Conservation (phyloP, 1,139 yeast species). For the Candida tropicalis region DNA sequence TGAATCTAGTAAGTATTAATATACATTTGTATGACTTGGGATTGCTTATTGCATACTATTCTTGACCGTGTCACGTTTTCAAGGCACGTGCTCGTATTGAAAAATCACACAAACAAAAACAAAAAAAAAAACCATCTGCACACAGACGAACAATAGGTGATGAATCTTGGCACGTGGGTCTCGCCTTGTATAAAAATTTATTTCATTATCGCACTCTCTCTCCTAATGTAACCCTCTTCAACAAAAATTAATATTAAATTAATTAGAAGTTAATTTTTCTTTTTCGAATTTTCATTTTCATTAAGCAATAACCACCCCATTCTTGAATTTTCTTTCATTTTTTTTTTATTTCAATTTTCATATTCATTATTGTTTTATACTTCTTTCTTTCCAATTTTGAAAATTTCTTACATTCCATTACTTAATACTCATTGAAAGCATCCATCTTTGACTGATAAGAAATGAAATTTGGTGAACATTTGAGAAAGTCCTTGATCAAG, state of each 20-base stretch:
- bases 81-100: neutral
- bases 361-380: neutral
- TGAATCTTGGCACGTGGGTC: constrained; percentile 3
- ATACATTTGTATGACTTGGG: neutral
- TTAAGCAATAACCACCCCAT: no score
- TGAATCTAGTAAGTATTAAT: constrained; percentile 9
- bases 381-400: neutral
- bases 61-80: no score
- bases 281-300: no score
- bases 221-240: neutral
- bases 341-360: neutral
- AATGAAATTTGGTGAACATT: constrained; percentile 83
- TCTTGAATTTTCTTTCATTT: no score
- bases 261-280: no score
- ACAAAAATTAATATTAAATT: no score
- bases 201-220: no score
- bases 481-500: constrained; percentile 70
- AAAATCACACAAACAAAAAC: neutral
- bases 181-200: no score
- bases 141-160: no score
- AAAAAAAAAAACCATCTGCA: neutral
- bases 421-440: neutral
- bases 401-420: neutral
- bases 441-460: no score
- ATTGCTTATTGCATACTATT: neutral